Evolutionary conservation across 441 rosid species (phyloP).

Genomic region (Pelargonium australe): DNA sequence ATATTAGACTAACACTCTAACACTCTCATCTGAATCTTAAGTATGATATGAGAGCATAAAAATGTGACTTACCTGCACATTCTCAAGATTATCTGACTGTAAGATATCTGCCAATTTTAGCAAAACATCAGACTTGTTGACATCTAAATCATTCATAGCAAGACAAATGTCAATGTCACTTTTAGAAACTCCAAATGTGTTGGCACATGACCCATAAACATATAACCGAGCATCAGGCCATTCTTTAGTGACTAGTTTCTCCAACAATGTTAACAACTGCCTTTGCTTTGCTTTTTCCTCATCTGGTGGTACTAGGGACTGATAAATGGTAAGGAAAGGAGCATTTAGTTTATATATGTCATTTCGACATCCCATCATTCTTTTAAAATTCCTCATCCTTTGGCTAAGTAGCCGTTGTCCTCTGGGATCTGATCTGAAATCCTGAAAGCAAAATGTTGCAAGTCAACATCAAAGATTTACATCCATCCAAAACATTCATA

Average conservation of each 20-base stretch:
- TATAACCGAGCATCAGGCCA: conserved; percentile 83
- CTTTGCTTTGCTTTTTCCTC: conserved; percentile 79
- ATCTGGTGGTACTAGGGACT: conserved; percentile 66
- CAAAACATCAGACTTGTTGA: conserved; percentile 64
- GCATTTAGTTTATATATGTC: conserved; percentile 56
- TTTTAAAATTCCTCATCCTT: conserved; percentile 52
- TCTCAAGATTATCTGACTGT: conserved; percentile 68
- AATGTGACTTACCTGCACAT: conserved; percentile 68
- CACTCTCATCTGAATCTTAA: neutral
- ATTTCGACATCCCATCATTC: conserved; percentile 44
- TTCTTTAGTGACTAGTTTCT: conserved; percentile 63
- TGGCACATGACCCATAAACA: conserved; percentile 93
- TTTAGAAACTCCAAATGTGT: conserved; percentile 77
- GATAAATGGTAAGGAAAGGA: conserved; percentile 54
- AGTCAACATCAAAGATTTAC: neutral
- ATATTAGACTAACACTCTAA: too few species aligned
- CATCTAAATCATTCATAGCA: conserved; percentile 45
- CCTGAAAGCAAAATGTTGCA: conserved; percentile 47
- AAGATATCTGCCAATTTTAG: conserved; percentile 75
- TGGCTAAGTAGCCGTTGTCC: conserved; percentile 62
- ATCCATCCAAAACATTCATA: neutral
- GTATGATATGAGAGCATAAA: conserved; percentile 9
- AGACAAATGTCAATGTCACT: conserved; percentile 95
- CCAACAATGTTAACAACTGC: conserved; percentile 54
- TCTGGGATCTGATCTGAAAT: conserved; percentile 64